Evolutionary conservation across 371 early-diverging fungal species (phyloP), one percentile per base, ranked within the genome.

Genomic region (Dichotomocladium elegans): DNA sequence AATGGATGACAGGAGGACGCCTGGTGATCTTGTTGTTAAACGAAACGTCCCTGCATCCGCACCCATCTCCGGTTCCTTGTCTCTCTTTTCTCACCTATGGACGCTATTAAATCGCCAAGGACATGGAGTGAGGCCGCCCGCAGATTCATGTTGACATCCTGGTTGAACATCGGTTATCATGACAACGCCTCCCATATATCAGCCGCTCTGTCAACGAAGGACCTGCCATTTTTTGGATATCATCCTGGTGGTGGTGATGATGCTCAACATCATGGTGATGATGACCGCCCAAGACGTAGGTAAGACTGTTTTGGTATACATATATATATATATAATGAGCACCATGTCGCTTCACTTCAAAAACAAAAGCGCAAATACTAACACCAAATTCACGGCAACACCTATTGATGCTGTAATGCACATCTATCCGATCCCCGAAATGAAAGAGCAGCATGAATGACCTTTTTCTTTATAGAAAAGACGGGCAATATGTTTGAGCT

Each of bases 61-160:
- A 50, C 37, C n/a, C n/a, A 50, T 51, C 27, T 33, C 24, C 10
- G 21, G 10, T 9, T 9, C 34, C n/a, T 21, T 30, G 22, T 7
- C n/a, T 17, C 19, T 30, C 12, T 21, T n/a, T n/a, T 24, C 41
- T 48, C 58, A 72, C 72, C 95, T 34, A 92, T 66, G 4, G 92
- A 91, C 0, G 88, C 88, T 19, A 94, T 64, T n/a, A 94, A 61
- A 64, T 95, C 95, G 12, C 94, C 93, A 35, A 95, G 66, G 27
- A 92, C 92, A 66, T 95, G 93, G 44, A 87, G 74, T 22, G 84
- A 80, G 7, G 90, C 88, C 19, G 91, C 86, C 22, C 83, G 72
- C 24, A 90, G 76, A 51, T 89, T 89, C 47, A 90, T 79, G 55
- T 85, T 89, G 24, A 68, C 42, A 63, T 78, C 73, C 78, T 80